These are phyloP conservation scores for Phytophthora macrochlamydospora DNA, from an alignment of 352 stramenopile species.

Conservation along the genomic window DNA sequence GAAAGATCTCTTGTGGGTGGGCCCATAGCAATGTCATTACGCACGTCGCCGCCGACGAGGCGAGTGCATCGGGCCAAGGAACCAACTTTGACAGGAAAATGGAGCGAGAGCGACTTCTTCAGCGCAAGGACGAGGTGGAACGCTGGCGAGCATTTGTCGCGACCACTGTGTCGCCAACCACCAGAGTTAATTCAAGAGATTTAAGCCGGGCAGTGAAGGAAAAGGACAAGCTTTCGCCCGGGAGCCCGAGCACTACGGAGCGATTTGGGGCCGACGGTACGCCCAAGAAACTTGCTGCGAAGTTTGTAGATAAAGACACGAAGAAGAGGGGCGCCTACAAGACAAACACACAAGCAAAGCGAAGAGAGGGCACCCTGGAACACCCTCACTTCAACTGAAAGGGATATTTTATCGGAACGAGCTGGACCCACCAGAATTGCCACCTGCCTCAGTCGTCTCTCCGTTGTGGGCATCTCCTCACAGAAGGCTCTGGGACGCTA, in stretches of 20 bases:
- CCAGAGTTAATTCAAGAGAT: too few species aligned
- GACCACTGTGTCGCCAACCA: neutral
- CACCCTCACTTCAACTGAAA: conserved; percentile 10
- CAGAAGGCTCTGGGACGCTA: conserved; percentile 12
- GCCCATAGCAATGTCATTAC: conserved; percentile 69
- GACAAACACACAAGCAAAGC: conserved; percentile 5
- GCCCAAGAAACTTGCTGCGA: conserved; percentile 15
- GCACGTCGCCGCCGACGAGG: conserved; percentile 26
- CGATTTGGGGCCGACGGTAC: too few species aligned
- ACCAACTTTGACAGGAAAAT: conserved; percentile 38
- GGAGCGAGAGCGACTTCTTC: conserved; percentile 27
- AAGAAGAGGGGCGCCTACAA: conserved; percentile 12
- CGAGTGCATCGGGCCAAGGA: conserved; percentile 20
- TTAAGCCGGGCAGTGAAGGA: too few species aligned
- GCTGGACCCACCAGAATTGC: conserved; percentile 22
- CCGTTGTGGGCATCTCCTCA: conserved; percentile 1
- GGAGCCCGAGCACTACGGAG: too few species aligned
- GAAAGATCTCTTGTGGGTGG: conserved; percentile 68
- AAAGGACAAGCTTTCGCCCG: too few species aligned
- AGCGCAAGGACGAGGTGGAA: conserved; percentile 30
- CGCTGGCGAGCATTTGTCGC: conserved; percentile 29
- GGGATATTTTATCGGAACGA: conserved; percentile 35
- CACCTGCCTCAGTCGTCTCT: conserved; percentile 8
- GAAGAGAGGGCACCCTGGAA: neutral
- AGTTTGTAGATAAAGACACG: conserved; percentile 12